Evolutionary conservation across 352 stramenopile species (phyloP), one percentile per base, ranked within the genome.

Genomic region (Phytophthora europaea): DNA sequence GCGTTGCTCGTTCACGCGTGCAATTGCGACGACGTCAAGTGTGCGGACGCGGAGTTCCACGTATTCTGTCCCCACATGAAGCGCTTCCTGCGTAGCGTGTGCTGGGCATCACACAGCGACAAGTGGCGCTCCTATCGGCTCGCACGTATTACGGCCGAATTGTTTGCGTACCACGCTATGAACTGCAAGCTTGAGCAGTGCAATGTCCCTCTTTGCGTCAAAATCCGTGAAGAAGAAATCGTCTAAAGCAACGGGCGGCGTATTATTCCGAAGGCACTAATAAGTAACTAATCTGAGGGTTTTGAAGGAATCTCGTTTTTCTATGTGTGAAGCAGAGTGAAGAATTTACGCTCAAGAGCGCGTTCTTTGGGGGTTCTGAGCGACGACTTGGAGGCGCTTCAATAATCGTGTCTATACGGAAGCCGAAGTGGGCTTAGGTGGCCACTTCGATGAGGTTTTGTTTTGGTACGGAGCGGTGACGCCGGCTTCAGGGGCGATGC

Each of bases 51-150:
- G 0, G 68, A 78, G 56, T 87, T 87, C 63, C 55, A 69, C 18
- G 73, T 79, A 23, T 76, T 90, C 15, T 93, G 85, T 67, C 60
- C 73, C 18, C 79, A 84, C 56, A 90, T 91, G 83, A 91, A 91
- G 76, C 85, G 83, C 1, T 90, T 91, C 45, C 54, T 93, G 55
- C 81, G 84, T n/a, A 88, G 82, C 48, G 78, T 83, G 33, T 91
- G 80, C 72, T 92, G 85, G 85, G 83, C 80, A 31, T 91, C 85
- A 34, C 85, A 91, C 60, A 91, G 78, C 57, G 73, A 80, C 9
- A 78, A 82, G 23, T 92, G 85, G 85, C 73, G 81, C 34, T 67
- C 71, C 18, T 87, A 81, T 45, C 73, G 67, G 6, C 77, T 92
- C 18, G 85, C 85, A 12, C 67, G 72, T 10, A 67, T 82, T 12